Percentiles rank a stretch among this genome's conserved stretches.
Conservation (phyloP, 75 land plant genomes). For the Picea glauca region DNA sequence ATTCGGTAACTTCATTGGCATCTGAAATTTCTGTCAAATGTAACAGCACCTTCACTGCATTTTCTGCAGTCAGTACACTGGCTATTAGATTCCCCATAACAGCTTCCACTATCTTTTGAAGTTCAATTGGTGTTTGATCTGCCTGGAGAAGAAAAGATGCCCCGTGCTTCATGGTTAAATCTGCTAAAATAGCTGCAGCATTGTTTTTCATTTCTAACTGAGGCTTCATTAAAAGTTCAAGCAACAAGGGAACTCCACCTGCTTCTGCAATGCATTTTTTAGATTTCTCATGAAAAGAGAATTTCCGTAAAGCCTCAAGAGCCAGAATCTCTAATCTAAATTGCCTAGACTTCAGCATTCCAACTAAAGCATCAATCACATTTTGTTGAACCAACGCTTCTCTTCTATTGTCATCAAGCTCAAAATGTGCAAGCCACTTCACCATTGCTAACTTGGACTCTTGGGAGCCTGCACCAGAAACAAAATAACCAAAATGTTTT, state of each 20-base stretch:
- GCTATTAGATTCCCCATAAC: background rate
- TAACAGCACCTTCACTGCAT: background rate
- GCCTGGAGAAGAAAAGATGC: background rate
- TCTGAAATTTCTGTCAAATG: background rate
- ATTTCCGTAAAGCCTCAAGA: slow-evolving; percentile 16
- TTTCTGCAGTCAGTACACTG: background rate
- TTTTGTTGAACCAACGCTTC: slow-evolving; percentile 19
- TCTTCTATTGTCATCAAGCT: slow-evolving; percentile 21
- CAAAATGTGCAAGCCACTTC: slow-evolving; percentile 10
- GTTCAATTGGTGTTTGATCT: slow-evolving; percentile 13
- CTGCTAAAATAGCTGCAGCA: slow-evolving; percentile 19
- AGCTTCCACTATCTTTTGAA: background rate
- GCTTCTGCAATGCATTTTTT: slow-evolving; percentile 14
- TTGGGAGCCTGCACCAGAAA: slow-evolving; percentile 7
- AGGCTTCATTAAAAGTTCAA: background rate
- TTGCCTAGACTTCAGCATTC: slow-evolving; percentile 10
- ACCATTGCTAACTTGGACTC: slow-evolving; percentile 23
- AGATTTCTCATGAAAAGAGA: slow-evolving; percentile 14
- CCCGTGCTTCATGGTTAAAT: slow-evolving; percentile 12
- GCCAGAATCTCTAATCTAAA: slow-evolving; percentile 13
- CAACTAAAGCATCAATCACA: slow-evolving; percentile 16
- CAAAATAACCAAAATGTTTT: background rate
- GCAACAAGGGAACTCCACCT: slow-evolving; percentile 19
- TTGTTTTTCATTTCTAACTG: slow-evolving; percentile 1
- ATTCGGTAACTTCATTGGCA: background rate